Evolutionary conservation across 345 rosid genomes (phyloP).

Genomic region (Crucihimalaya himalaica): DNA sequence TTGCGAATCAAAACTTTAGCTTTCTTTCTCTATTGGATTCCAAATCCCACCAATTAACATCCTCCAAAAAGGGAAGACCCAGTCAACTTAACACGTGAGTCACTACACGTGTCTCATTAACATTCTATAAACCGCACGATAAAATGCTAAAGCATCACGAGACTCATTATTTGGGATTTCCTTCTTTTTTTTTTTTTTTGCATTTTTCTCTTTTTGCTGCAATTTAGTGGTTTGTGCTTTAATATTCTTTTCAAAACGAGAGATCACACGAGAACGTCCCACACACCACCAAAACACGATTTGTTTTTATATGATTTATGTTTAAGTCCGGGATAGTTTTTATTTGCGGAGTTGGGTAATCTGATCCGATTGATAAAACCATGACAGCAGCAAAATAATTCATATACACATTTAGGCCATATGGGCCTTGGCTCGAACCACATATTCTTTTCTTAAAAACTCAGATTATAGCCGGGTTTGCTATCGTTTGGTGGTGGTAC

Average conservation of each 20-base stretch:
- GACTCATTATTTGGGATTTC: constrained; percentile 9
- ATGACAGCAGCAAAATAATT: too few species aligned
- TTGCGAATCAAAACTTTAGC: constrained; percentile 10
- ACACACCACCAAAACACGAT: background rate
- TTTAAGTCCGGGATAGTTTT: background rate
- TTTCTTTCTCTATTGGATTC: constrained; percentile 22
- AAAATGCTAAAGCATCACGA: constrained; percentile 20
- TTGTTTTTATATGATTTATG: background rate
- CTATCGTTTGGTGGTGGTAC: too few species aligned
- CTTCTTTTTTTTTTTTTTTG: background rate
- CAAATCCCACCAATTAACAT: constrained; percentile 8
- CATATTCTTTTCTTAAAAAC: background rate
- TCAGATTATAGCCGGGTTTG: background rate
- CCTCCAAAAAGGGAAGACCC: background rate
- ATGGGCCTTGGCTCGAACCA: too few species aligned
- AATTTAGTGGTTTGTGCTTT: background rate
- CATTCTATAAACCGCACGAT: constrained; percentile 23
- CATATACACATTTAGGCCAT: too few species aligned
- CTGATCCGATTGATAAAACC: background rate
- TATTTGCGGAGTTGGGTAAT: background rate
- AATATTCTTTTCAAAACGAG: background rate
- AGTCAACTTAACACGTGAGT: constrained; percentile 16
- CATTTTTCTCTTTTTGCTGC: background rate
- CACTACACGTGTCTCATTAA: constrained; percentile 22
- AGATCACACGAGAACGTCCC: background rate